A percentile compares a stretch with the other conserved stretches of the same genome.
These are phyloP conservation scores for Wickerhamomyces queroliae DNA, from an alignment of 805 yeast genomes.

Conservation along the genomic window DNA sequence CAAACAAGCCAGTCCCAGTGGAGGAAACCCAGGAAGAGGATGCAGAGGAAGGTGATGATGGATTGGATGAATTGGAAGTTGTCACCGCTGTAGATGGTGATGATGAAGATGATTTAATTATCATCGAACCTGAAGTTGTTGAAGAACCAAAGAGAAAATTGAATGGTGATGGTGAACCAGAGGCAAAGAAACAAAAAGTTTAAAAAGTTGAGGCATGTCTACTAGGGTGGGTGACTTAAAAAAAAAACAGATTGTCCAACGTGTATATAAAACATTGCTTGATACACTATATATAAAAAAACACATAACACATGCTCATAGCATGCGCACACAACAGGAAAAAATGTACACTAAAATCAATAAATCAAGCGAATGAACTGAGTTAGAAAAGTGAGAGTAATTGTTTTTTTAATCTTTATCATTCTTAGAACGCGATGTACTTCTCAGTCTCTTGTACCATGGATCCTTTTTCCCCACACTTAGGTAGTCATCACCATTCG, in stretches of 20 bases:
- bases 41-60: conserved; percentile 17
- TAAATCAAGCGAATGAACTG: too few relatives aligned
- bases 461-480: conserved; percentile 26
- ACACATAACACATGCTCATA: not conserved
- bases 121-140: conserved; percentile 13
- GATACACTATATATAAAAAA: not conserved
- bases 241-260: not conserved
- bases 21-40: conserved; percentile 14
- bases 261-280: not conserved
- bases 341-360: too few relatives aligned
- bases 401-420: not conserved
- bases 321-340: too few relatives aligned
- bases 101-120: conserved; percentile 15
- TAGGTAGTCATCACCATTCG: conserved; percentile 6
- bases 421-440: conserved; percentile 26
- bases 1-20: conserved; percentile 17
- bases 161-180: conserved; percentile 2
- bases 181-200: conserved; percentile 7
- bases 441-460: conserved; percentile 41
- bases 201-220: too few relatives aligned
- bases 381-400: not conserved
- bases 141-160: not conserved
- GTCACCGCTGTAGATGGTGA: conserved; percentile 10
- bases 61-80: conserved; percentile 13
- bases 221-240: too few relatives aligned